phyloP scores from a whole-genome alignment of 306 rosid genomes.

The Astragalus membranaceus region DNA sequence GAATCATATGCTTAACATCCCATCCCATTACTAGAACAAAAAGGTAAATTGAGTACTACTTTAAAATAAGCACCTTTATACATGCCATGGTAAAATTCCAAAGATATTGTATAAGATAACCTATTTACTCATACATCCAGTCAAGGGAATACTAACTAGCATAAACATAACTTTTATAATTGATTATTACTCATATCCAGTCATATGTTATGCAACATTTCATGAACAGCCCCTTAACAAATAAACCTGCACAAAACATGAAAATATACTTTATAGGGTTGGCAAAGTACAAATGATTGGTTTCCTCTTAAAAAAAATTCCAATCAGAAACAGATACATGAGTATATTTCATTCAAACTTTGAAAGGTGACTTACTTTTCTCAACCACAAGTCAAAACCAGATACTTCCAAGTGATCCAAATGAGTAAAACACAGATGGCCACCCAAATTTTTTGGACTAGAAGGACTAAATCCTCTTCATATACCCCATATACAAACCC shows the following conservation, averaged over 20 bases:
- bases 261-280: background rate
- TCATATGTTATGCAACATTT: constrained; percentile 8
- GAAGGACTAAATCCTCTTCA: no score
- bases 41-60: background rate
- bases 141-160: background rate
- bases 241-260: constrained; percentile 15
- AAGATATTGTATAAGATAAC: background rate
- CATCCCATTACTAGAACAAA: constrained; percentile 1
- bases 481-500: no score
- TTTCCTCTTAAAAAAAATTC: background rate
- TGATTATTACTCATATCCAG: background rate
- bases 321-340: background rate
- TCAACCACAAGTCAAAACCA: constrained; percentile 88
- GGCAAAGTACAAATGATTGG: background rate
- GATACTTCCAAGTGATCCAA: constrained; percentile 95
- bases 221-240: background rate
- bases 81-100: constrained; percentile 1
- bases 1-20: constrained; percentile 1
- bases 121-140: background rate
- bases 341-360: background rate
- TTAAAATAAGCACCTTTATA: constrained; percentile 38
- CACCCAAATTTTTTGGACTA: constrained; percentile 81
- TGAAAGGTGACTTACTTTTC: constrained; percentile 47
- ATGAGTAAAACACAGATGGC: constrained; percentile 92
- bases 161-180: background rate